Percentiles rank a stretch among this genome's conserved stretches.
Evolutionary conservation across 2,329 filamentous ascomycete species (phyloP).

Genomic region (Sporothrix sp.): DNA sequence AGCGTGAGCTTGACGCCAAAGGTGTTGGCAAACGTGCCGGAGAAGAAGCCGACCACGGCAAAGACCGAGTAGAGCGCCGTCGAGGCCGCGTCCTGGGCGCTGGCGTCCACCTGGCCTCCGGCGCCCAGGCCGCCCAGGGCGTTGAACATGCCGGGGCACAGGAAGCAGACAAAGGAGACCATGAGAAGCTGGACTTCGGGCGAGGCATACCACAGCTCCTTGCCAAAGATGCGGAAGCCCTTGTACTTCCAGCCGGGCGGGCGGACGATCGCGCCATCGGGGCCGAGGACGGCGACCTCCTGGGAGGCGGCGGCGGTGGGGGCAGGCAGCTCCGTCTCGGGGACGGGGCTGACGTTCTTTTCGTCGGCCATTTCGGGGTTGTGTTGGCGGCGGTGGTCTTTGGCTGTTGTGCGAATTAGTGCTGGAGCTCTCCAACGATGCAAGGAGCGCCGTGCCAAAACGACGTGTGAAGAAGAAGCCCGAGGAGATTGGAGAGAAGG

Average conservation of each 20-base stretch:
- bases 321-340: conserved; percentile 6
- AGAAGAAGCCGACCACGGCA: conserved; percentile 56
- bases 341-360: conserved; percentile 5
- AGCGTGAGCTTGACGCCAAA: conserved; percentile 61
- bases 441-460: too few species aligned
- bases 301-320: not conserved
- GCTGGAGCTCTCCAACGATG: not conserved
- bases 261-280: conserved; percentile 21
- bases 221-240: conserved; percentile 42
- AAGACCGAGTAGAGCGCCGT: conserved; percentile 41
- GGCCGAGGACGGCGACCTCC: conserved; percentile 1
- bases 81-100: conserved; percentile 24
- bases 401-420: not conserved
- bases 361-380: conserved; percentile 14
- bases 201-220: conserved; percentile 60
- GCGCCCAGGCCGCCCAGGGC: conserved; percentile 22
- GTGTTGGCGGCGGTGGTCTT: not conserved
- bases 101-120: conserved; percentile 20
- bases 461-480: not conserved
- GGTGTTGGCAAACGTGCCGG: conserved; percentile 68
- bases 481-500: not conserved
- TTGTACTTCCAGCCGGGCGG: conserved; percentile 60
- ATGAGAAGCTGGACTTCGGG: conserved; percentile 62
- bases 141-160: conserved; percentile 29
- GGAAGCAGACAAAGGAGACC: conserved; percentile 57